These are phyloP conservation scores for Pichia sp. DNA, from an alignment of 1,139 yeast genomes.

Conservation along the genomic window DNA sequence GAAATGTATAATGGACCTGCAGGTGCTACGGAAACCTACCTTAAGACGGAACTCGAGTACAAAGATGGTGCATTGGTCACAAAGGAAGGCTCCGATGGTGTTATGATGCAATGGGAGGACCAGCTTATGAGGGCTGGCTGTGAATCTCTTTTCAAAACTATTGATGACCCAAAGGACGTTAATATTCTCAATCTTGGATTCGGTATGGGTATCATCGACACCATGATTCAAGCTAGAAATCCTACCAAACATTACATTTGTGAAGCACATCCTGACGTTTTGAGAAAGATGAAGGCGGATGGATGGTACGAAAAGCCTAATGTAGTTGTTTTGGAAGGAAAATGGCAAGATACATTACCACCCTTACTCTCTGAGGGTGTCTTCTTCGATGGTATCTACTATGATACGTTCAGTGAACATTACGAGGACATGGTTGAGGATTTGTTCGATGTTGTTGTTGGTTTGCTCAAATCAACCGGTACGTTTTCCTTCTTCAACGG, in stretches of 20 bases:
- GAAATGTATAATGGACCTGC: constrained; percentile 44
- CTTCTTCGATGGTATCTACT: constrained; percentile 85
- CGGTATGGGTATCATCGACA: constrained; percentile 94
- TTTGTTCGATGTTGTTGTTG: constrained; percentile 73
- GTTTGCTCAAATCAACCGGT: constrained; percentile 73
- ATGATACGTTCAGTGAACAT: constrained; percentile 91
- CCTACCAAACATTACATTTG: constrained; percentile 80
- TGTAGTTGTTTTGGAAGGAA: constrained; percentile 75
- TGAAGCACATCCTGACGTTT: constrained; percentile 93
- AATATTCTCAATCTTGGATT: constrained; percentile 79
- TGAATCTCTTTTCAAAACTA: constrained; percentile 49
- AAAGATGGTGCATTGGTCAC: constrained; percentile 68
- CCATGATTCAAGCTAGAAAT: constrained; percentile 51
- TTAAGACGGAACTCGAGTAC: constrained; percentile 62
- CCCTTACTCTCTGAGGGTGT: constrained; percentile 53
- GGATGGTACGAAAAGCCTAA: constrained; percentile 81
- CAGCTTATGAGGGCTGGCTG: constrained; percentile 78
- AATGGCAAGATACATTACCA: constrained; percentile 85
- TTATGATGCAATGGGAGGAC: constrained; percentile 97
- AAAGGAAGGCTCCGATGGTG: constrained; percentile 72
- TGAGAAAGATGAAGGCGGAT: constrained; percentile 54
- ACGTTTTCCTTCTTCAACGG: constrained; percentile 90
- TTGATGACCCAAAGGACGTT: constrained; percentile 35
- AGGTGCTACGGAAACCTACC: constrained; percentile 55
- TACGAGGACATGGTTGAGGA: constrained; percentile 71